Percentiles rank a stretch among this genome's conserved stretches.
Conservation (phyloP, 768 basidiomycete genomes). For the Auriculariales sp. region DNA sequence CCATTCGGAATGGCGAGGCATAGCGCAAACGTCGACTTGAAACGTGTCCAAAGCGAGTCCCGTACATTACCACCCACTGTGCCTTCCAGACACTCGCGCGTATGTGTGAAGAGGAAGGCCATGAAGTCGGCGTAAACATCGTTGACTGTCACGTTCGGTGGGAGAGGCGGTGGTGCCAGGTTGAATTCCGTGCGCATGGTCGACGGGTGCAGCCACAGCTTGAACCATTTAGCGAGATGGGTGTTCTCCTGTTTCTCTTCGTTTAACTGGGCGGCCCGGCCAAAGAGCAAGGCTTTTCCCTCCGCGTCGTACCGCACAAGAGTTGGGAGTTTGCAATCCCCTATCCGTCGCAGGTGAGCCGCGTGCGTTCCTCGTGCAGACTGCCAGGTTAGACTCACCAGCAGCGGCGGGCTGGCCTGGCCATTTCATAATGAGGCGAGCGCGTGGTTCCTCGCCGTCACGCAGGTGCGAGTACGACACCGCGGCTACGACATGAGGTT, state of each 20-base stretch:
- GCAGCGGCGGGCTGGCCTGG: not conserved
- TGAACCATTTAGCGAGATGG: not conserved
- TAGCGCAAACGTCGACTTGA: constrained; percentile 27
- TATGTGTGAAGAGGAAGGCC: constrained; percentile 29
- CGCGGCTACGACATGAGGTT: not conserved
- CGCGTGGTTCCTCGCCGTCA: not conserved
- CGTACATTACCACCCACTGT: not conserved
- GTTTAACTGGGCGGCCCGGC: not conserved
- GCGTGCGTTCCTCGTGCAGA: not conserved
- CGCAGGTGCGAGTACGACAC: not conserved
- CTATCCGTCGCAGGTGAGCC: too few relatives aligned
- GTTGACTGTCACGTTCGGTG: constrained; percentile 24
- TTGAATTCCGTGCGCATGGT: not conserved
- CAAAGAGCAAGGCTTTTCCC: not conserved
- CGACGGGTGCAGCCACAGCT: not conserved
- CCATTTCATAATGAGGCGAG: not conserved
- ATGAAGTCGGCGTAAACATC: constrained; percentile 37
- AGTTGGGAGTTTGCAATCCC: not conserved
- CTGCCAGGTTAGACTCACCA: not conserved
- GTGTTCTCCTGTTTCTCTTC: not conserved
- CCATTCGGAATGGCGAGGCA: constrained; percentile 35
- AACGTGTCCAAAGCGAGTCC: constrained; percentile 25
- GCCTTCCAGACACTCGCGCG: constrained; percentile 3
- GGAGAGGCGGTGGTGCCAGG: constrained; percentile 26
- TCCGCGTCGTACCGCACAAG: not conserved